Evolutionary conservation across 352 stramenopile genomes (phyloP).

Genomic region (Phytopythium boreale): DNA sequence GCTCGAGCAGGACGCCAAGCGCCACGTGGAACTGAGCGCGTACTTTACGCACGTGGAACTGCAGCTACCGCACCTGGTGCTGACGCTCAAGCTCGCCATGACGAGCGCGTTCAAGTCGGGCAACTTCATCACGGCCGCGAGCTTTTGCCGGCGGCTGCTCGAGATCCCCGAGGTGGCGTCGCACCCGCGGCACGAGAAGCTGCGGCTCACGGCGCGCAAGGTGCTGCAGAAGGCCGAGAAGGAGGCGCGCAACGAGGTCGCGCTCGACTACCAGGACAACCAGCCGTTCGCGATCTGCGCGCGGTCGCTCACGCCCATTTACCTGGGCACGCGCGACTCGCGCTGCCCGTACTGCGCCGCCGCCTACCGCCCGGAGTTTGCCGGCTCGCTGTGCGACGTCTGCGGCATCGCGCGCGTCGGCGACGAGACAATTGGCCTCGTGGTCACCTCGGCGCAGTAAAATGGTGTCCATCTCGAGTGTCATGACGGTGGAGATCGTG

Average conservation of each 20-base stretch:
- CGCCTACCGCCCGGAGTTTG: slow-evolving; percentile 85
- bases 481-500: not conserved
- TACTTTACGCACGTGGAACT: slow-evolving; percentile 99
- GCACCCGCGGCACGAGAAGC: slow-evolving; percentile 90
- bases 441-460: slow-evolving; percentile 72
- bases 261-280: slow-evolving; percentile 97
- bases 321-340: slow-evolving; percentile 82
- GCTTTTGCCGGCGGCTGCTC: slow-evolving; percentile 98
- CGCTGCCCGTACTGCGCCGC: slow-evolving; percentile 96
- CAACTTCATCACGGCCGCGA: slow-evolving; percentile 99
- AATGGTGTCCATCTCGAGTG: not conserved
- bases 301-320: slow-evolving; percentile 94
- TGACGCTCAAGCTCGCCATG: slow-evolving; percentile 99
- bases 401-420: slow-evolving; percentile 93
- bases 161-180: slow-evolving; percentile 96
- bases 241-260: slow-evolving; percentile 97
- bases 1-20: slow-evolving; percentile 71
- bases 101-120: slow-evolving; percentile 99
- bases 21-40: slow-evolving; percentile 96
- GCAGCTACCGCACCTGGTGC: slow-evolving; percentile 96
- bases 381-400: slow-evolving; percentile 90
- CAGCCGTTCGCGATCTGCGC: slow-evolving; percentile 97
- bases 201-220: slow-evolving; percentile 95
- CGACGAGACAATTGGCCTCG: slow-evolving; percentile 94
- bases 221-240: slow-evolving; percentile 98